A percentile compares a stretch with the other conserved stretches of the same genome.
phyloP scores from a whole-genome alignment of 2,329 filamentous ascomycete genomes.

The Xylariaceae sp. region DNA sequence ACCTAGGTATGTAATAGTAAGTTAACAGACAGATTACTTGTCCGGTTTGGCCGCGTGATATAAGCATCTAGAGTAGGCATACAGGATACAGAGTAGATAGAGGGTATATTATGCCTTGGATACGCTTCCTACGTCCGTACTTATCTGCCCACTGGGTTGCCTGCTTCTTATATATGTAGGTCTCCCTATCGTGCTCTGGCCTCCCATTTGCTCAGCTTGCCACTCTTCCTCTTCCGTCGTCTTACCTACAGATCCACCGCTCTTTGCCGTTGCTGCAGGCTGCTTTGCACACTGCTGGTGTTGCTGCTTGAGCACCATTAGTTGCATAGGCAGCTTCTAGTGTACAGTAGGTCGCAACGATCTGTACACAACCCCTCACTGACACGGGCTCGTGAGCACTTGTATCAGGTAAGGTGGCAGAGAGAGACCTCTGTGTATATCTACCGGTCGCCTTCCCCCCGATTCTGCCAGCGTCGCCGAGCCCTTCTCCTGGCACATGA shows the following conservation, averaged over 20 bases:
- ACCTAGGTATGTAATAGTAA: too few relatives aligned
- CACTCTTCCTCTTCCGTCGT: slow-evolving; percentile 14
- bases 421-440: slow-evolving; percentile 22
- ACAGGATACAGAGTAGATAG: too few relatives aligned
- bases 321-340: slow-evolving; percentile 13
- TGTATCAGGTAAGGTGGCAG: slow-evolving; percentile 18
- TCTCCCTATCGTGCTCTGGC: background rate
- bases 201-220: slow-evolving; percentile 22
- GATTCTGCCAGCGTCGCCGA: slow-evolving; percentile 18
- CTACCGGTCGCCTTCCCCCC: slow-evolving; percentile 28
- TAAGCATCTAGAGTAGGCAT: too few relatives aligned
- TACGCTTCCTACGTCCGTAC: background rate
- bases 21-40: too few relatives aligned
- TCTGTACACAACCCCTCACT: slow-evolving; percentile 19
- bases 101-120: background rate
- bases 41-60: too few relatives aligned
- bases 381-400: slow-evolving; percentile 22
- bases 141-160: background rate
- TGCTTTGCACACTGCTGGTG: background rate
- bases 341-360: background rate
- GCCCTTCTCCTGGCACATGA: slow-evolving; percentile 22
- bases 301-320: slow-evolving; percentile 17
- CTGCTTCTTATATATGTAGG: background rate
- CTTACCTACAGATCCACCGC: slow-evolving; percentile 29
- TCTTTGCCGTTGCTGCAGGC: slow-evolving; percentile 11